Conservation (phyloP, 192 early-diverging fungal genomes). For the Hyaloraphidium curvatum region DNA sequence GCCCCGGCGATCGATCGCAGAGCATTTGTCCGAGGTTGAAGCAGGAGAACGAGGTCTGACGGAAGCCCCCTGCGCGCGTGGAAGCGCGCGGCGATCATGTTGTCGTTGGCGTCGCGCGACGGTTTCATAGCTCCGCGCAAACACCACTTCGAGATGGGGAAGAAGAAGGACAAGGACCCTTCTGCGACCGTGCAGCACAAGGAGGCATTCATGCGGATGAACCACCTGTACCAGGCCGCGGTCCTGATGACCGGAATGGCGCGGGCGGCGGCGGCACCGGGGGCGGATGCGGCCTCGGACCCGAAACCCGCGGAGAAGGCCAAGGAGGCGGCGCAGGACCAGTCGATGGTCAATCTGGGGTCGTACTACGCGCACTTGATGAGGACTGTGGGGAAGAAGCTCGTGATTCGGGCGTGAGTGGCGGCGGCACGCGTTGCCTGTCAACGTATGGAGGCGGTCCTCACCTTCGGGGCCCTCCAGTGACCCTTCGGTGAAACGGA, state of each 20-base stretch:
- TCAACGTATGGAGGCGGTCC: too few species aligned
- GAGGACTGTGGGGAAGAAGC: conserved; percentile 24
- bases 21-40: too few species aligned
- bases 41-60: too few species aligned
- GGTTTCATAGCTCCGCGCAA: too few species aligned
- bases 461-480: too few species aligned
- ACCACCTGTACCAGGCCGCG: conserved; percentile 43
- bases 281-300: neutral
- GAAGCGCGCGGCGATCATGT: too few species aligned
- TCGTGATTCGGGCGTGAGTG: conserved; percentile 33
- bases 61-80: too few species aligned
- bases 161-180: too few species aligned
- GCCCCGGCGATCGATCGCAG: too few species aligned
- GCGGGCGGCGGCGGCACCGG: neutral
- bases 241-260: conserved; percentile 27
- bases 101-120: too few species aligned
- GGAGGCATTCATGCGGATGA: conserved; percentile 41
- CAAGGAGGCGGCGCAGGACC: neutral
- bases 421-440: too few species aligned
- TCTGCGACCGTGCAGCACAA: conserved; percentile 19
- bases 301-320: neutral
- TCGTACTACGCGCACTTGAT: conserved; percentile 27
- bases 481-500: conserved; percentile 32
- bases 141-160: too few species aligned
- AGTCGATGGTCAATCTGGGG: conserved; percentile 9